phyloP scores from a whole-genome alignment of 345 rosid genomes.

The Eucalyptus victrix region DNA sequence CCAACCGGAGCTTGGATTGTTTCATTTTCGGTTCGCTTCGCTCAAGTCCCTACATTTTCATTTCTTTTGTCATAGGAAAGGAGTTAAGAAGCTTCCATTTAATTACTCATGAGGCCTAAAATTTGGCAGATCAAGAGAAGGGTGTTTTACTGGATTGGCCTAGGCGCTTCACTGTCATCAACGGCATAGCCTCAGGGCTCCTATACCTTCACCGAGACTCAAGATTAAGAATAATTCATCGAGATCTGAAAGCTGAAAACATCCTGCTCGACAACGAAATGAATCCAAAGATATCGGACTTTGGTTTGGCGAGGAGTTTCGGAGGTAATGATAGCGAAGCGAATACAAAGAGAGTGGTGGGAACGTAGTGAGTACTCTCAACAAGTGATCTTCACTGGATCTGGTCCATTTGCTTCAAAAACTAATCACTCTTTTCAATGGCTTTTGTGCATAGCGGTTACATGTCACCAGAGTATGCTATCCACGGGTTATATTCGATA shows the following conservation, averaged over 20 bases:
- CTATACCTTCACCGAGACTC: conserved; percentile 15
- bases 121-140: background rate
- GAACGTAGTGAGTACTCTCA: too few relatives aligned
- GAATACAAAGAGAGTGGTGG: too few relatives aligned
- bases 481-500: too few relatives aligned
- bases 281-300: background rate
- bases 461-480: background rate
- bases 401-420: too few relatives aligned
- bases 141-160: background rate
- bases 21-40: background rate
- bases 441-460: background rate
- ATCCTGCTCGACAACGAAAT: background rate
- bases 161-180: background rate
- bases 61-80: background rate
- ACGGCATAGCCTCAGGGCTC: background rate
- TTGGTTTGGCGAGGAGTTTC: background rate
- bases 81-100: background rate
- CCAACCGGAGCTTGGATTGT: background rate
- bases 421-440: too few relatives aligned
- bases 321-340: background rate
- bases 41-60: background rate
- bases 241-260: background rate
- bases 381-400: too few relatives aligned
- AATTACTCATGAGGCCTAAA: background rate
- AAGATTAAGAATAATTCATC: background rate